phyloP scores from a whole-genome alignment of 148 eudicot species.

The Vaccinium myrtillus region DNA sequence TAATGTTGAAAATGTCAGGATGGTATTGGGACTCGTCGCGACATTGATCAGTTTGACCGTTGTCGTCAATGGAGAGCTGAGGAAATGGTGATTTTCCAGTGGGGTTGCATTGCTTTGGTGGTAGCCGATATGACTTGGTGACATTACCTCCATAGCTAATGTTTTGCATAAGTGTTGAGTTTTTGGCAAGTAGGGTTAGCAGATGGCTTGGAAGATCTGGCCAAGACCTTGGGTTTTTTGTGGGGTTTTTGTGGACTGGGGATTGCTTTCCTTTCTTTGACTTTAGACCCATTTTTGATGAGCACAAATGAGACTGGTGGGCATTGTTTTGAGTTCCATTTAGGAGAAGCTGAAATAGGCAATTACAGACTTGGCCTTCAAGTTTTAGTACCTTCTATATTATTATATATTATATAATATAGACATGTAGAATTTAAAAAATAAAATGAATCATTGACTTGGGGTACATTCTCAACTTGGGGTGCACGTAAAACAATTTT shows the following conservation, averaged over 20 bases:
- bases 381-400: neutral
- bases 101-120: constrained; percentile 3
- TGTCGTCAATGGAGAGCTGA: neutral
- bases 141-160: constrained; percentile 3
- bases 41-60: neutral
- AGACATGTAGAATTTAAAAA: neutral
- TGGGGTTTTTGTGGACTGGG: constrained; percentile 2
- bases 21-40: neutral
- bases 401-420: too few relatives aligned
- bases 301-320: neutral
- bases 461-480: neutral
- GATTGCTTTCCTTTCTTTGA: constrained; percentile 1
- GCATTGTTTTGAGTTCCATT: neutral
- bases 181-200: neutral
- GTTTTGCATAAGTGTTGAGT: constrained; percentile 8
- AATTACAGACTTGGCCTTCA: neutral
- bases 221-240: constrained; percentile 12
- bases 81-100: neutral
- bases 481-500: neutral
- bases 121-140: constrained; percentile 10
- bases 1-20: neutral
- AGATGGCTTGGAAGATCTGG: constrained; percentile 15
- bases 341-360: neutral
- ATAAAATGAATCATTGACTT: neutral
- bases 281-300: constrained; percentile 6